A percentile compares a stretch with the other conserved stretches of the same genome.
phyloP scores from a whole-genome alignment of 2,329 filamentous ascomycete genomes.

The Daldinia sp. region DNA sequence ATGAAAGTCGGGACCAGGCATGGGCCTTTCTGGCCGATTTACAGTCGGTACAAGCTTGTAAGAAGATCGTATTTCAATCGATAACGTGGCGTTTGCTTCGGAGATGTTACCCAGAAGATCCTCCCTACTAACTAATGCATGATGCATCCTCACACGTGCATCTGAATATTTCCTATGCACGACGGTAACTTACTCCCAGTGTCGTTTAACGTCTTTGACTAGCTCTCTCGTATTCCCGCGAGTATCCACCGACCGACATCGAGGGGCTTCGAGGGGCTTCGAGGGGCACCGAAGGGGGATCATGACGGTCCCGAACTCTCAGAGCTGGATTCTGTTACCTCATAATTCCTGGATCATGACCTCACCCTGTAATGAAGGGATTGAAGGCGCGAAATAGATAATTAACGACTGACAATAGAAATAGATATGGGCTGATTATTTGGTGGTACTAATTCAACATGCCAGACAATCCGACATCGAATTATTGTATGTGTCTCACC shows the following conservation, averaged over 20 bases:
- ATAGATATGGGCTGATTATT: conserved; percentile 13
- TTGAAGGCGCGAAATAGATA: not conserved
- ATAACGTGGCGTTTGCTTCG: conserved; percentile 23
- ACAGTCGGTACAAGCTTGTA: not conserved
- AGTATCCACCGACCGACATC: not conserved
- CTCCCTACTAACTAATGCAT: conserved; percentile 24
- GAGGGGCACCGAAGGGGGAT: not conserved
- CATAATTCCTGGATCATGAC: conserved; percentile 1
- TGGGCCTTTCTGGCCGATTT: not conserved
- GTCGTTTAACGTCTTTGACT: not conserved
- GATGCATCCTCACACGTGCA: conserved; percentile 27
- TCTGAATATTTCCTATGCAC: conserved; percentile 19
- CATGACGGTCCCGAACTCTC: not conserved
- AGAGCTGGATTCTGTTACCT: not conserved
- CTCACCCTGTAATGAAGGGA: conserved; percentile 13
- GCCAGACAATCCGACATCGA: not conserved
- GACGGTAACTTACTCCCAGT: conserved; percentile 19
- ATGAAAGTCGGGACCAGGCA: conserved; percentile 21
- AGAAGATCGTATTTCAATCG: conserved; percentile 24
- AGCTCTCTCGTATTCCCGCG: conserved; percentile 16
- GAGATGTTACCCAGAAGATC: conserved; percentile 13
- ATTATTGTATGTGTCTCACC: conserved; percentile 36
- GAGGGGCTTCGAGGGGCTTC: not conserved
- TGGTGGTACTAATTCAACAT: conserved; percentile 6
- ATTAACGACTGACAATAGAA: not conserved